Percentiles rank a stretch among this genome's conserved stretches.
Conservation (phyloP, 208 protist species). For the Trypanosoma scelopori region DNA sequence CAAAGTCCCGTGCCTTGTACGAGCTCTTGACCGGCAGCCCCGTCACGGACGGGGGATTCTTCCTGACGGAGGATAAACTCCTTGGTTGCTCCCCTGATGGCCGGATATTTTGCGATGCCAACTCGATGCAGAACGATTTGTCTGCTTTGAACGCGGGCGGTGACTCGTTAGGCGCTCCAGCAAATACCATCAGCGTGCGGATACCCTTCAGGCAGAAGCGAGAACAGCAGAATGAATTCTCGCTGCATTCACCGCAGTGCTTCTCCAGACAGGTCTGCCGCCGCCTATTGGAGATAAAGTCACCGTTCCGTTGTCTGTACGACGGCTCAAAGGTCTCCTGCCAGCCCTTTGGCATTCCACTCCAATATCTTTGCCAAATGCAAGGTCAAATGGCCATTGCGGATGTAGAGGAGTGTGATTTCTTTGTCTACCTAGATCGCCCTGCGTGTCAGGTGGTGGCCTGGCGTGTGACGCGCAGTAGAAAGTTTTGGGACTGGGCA, state of each 20-base stretch:
- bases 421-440: slow-evolving; percentile 86
- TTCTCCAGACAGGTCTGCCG: not conserved
- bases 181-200: slow-evolving; percentile 20
- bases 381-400: slow-evolving; percentile 91
- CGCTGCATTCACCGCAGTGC: not conserved
- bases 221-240: slow-evolving; percentile 2
- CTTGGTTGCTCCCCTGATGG: slow-evolving; percentile 88
- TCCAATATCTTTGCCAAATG: slow-evolving; percentile 89
- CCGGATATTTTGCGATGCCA: slow-evolving; percentile 41
- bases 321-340: slow-evolving; percentile 41
- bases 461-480: slow-evolving; percentile 72
- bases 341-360: slow-evolving; percentile 78
- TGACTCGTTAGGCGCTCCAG: not conserved
- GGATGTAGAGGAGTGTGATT: slow-evolving; percentile 84
- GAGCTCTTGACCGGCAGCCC: slow-evolving; percentile 70
- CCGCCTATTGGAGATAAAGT: slow-evolving; percentile 88
- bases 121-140: not conserved
- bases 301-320: slow-evolving; percentile 71
- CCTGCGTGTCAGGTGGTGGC: slow-evolving; percentile 59
- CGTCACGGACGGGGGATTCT: slow-evolving; percentile 85
- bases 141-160: not conserved
- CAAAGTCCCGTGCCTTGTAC: slow-evolving; percentile 80
- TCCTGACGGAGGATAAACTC: slow-evolving; percentile 49
- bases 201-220: slow-evolving; percentile 49
- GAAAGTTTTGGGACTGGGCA: slow-evolving; percentile 82